Evolutionary conservation across 495 filamentous ascomycete species (phyloP).

Genomic region (Talaromyces thailandensis): DNA sequence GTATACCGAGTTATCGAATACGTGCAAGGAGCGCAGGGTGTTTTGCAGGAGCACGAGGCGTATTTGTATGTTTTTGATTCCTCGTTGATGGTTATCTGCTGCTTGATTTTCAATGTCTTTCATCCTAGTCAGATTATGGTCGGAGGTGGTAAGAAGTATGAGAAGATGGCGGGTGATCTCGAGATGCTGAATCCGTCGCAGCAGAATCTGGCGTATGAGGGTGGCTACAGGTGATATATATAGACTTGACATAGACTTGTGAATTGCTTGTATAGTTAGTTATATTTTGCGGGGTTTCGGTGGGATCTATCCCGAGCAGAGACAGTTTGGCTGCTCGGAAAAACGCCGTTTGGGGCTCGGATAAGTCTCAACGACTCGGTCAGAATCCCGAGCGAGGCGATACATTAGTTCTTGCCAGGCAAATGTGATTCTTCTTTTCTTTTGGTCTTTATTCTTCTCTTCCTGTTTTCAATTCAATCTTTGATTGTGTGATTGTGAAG

Average conservation of each 20-base stretch:
- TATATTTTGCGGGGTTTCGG: background rate
- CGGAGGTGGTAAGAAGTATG: background rate
- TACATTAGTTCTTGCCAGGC: background rate
- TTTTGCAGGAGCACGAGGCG: conserved; percentile 43
- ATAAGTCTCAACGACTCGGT: background rate
- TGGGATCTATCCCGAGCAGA: background rate
- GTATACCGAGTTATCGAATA: conserved; percentile 59
- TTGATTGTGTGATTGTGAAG: background rate
- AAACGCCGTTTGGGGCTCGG: background rate
- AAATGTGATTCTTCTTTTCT: background rate
- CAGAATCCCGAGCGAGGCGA: conserved; percentile 1
- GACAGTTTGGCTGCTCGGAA: background rate
- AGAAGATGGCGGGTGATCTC: background rate
- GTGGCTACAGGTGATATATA: background rate
- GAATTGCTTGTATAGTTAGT: background rate
- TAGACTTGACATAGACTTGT: background rate
- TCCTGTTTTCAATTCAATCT: background rate
- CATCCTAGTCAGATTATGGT: conserved; percentile 18
- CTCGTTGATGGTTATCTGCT: conserved; percentile 45
- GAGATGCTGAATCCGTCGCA: background rate
- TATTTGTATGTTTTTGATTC: conserved; percentile 59
- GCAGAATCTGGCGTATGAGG: background rate
- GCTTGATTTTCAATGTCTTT: conserved; percentile 35
- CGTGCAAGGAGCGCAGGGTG: conserved; percentile 43
- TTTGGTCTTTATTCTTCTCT: background rate